These are phyloP conservation scores for Pinus tabuliformis DNA, from an alignment of 75 land plant species.

Conservation along the genomic window DNA sequence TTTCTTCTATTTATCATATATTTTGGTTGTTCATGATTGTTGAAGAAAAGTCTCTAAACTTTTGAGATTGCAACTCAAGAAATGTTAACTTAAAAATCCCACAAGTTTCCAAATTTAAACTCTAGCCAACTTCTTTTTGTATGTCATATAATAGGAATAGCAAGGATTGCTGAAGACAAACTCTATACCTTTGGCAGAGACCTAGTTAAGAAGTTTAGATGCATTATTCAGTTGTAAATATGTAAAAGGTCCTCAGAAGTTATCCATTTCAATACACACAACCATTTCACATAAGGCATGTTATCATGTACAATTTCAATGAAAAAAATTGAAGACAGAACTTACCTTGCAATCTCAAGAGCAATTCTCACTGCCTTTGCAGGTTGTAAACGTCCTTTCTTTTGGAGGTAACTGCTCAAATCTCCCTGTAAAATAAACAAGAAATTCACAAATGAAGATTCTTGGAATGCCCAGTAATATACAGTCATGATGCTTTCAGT, in stretches of 20 bases:
- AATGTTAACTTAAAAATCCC: too few species aligned
- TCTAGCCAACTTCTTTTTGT: too few species aligned
- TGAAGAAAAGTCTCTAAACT: background rate
- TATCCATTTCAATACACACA: background rate
- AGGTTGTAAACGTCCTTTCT: conserved; percentile 70
- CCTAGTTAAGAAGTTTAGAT: background rate
- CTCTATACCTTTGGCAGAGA: background rate
- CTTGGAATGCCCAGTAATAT: too few species aligned
- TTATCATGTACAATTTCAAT: background rate
- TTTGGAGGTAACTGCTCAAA: conserved; percentile 55
- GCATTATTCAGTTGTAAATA: background rate
- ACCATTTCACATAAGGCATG: background rate
- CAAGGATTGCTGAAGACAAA: background rate
- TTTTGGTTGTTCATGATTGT: background rate
- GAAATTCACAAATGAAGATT: background rate
- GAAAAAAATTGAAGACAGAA: background rate
- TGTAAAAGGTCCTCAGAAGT: background rate
- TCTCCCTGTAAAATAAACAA: conserved; percentile 59
- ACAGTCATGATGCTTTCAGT: too few species aligned
- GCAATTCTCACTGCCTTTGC: conserved; percentile 71
- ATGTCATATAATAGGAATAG: background rate
- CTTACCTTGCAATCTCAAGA: conserved; percentile 83
- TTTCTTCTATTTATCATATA: too few species aligned
- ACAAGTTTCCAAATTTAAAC: too few species aligned
- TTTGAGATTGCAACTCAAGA: background rate